Conservation (phyloP, 768 basidiomycete species). For the Phaeolepiota aurea region DNA sequence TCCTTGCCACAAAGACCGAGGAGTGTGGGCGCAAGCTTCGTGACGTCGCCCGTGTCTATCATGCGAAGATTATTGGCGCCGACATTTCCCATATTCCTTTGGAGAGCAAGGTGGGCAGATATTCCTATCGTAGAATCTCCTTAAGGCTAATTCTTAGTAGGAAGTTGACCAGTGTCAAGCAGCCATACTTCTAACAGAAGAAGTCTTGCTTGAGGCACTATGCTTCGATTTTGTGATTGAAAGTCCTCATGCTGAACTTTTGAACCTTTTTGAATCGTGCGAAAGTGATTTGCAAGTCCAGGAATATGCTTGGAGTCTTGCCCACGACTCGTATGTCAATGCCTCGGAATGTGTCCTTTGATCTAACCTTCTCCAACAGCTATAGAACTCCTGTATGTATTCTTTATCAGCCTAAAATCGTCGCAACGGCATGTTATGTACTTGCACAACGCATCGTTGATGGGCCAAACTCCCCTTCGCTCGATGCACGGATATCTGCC, state of each 20-base stretch:
- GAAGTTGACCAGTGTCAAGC: conserved; percentile 68
- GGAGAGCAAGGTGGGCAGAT: conserved; percentile 52
- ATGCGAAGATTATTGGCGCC: conserved; percentile 52
- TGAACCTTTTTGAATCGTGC: conserved; percentile 59
- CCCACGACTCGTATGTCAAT: conserved; percentile 72
- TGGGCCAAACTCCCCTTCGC: conserved; percentile 64
- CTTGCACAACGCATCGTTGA: conserved; percentile 67
- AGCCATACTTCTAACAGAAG: conserved; percentile 67
- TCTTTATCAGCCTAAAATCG: conserved; percentile 57
- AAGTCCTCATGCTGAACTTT: conserved; percentile 69
- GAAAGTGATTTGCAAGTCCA: conserved; percentile 41
- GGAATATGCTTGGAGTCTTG: conserved; percentile 80
- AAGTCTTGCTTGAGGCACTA: conserved; percentile 70
- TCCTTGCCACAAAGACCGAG: conserved; percentile 87
- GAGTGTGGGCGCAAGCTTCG: conserved; percentile 81
- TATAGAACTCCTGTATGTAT: conserved; percentile 77
- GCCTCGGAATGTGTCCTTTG: no score
- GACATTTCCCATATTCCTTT: conserved; percentile 49
- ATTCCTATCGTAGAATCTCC: neutral
- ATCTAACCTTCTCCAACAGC: conserved; percentile 26
- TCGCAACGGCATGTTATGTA: conserved; percentile 72
- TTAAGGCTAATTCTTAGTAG: conserved; percentile 23
- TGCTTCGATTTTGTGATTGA: conserved; percentile 81
- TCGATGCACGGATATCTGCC: conserved; percentile 67
- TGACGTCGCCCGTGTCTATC: conserved; percentile 74